Base-by-base conservation (phyloP, 768 basidiomycete genomes). In the Auricularia sp. region DNA sequence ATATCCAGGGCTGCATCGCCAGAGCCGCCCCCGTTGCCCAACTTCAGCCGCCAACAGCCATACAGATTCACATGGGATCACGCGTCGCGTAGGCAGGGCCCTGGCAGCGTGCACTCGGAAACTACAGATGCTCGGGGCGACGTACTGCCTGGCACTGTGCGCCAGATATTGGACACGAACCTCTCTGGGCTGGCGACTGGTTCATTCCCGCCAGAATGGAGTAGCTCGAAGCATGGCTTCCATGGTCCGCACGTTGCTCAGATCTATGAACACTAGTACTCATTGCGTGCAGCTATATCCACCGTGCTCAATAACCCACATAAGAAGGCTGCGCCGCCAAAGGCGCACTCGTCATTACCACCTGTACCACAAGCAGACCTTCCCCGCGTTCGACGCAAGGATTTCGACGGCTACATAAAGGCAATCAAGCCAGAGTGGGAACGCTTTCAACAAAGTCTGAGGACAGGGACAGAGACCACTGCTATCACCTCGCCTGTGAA, bases 231-330 rank as follows among this genome's bases (percentile, higher is more conserved):
- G 56, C 87, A 91, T 69, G 93, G 93, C 7, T 95, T 96, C 77
- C 90, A 96, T 73, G 93, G 93, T 91, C 73, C 64, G 84, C 61
- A 23, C 61, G 56, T 74, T 35, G 34, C 33, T 18, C 51, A 47
- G 47, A 10, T 35, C 14, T 58, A 29, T 33, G 56, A 21, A 34
- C 56, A 59, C 23, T 59, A 8, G 6, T 33, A 18, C 6, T 33
- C 23, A 6, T 35, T 8, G 11, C 65, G 21, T 59, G 14, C 73
- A 97, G 95, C 93, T 44, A 94, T 97, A 67, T 95, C 94, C 8
- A 94, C 91, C 18, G 91, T 97, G 34, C 83, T 97, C 62, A 94
- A 94, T 70, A 93, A 90, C 70, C 95, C 95, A 0, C 87, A 88
- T 71, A 90, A 87, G 75, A 83, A 80, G 42, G 87, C 89, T 60